Evolutionary conservation across 208 protist species (phyloP).

Genomic region (Leishmania lainsoni): DNA sequence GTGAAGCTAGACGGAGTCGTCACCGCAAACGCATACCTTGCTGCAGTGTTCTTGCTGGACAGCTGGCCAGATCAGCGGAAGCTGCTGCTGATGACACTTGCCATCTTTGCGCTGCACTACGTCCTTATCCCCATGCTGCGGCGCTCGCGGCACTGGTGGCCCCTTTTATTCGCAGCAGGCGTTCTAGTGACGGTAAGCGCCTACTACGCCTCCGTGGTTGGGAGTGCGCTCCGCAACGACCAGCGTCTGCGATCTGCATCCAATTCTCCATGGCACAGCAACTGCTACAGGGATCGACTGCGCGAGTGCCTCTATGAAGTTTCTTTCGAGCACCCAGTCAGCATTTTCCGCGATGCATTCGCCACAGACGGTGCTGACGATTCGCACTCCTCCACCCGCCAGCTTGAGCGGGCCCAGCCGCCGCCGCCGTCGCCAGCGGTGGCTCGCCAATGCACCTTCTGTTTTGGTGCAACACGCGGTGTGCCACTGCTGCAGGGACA

Average conservation of each 20-base stretch:
- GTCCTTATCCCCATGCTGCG: conserved; percentile 41
- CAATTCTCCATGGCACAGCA: conserved; percentile 31
- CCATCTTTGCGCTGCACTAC: conserved; percentile 32
- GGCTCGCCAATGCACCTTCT: neutral
- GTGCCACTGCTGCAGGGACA: neutral
- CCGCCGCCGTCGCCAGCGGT: neutral
- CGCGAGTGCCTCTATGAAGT: conserved; percentile 7
- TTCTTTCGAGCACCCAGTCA: neutral
- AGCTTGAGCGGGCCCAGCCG: neutral
- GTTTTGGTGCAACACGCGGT: neutral
- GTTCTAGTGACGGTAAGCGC: conserved; percentile 21
- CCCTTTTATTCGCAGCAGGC: conserved; percentile 25
- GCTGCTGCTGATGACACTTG: conserved; percentile 17
- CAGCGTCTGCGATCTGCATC: conserved; percentile 17
- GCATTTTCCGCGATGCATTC: conserved; percentile 15
- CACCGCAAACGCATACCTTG: conserved; percentile 43
- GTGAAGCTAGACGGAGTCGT: conserved; percentile 58
- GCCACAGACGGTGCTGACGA: neutral
- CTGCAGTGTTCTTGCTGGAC: conserved; percentile 45
- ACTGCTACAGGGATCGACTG: conserved; percentile 29
- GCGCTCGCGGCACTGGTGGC: conserved; percentile 32
- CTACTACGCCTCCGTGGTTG: conserved; percentile 22
- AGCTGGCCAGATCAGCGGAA: conserved; percentile 21
- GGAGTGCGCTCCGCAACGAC: conserved; percentile 5
- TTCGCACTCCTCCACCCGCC: neutral